Percentiles rank a stretch among this genome's conserved stretches.
Conservation (phyloP, 305 asterid species). For the Solanum chacoense region DNA sequence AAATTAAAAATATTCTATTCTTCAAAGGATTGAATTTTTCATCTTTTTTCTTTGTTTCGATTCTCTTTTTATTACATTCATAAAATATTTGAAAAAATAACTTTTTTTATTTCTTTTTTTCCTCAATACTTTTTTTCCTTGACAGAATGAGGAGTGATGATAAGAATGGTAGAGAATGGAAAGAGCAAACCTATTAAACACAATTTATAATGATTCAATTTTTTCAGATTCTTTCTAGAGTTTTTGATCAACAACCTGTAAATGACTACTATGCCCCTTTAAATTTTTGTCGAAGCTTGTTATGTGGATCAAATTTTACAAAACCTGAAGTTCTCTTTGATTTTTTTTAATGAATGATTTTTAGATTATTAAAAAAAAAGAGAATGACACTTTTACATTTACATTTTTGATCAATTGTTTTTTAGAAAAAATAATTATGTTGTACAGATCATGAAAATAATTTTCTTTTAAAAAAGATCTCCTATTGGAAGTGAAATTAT, state of each 20-base stretch:
- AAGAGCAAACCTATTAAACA: conserved; percentile 27
- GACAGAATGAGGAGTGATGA: conserved; percentile 10
- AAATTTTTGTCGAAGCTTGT: too few species aligned
- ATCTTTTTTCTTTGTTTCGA: not conserved
- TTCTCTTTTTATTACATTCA: not conserved
- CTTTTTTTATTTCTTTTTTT: not conserved
- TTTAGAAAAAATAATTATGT: too few species aligned
- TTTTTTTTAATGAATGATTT: too few species aligned
- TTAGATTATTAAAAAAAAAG: too few species aligned
- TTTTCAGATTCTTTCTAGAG: conserved; percentile 15
- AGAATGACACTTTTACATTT: too few species aligned
- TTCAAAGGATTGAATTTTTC: not conserved
- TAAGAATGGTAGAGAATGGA: conserved; percentile 13
- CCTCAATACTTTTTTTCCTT: not conserved
- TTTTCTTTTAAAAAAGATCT: too few species aligned
- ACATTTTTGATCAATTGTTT: too few species aligned
- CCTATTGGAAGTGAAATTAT: too few species aligned
- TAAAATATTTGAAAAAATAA: not conserved
- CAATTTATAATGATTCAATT: conserved; percentile 13
- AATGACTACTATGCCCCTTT: not conserved
- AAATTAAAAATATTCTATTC: not conserved
- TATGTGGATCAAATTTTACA: too few species aligned
- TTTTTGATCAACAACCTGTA: conserved; percentile 18
- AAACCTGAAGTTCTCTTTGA: too few species aligned
- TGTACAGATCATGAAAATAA: too few species aligned